Conservation (phyloP, 257 asterid genomes). For the Solanum acaule region DNA sequence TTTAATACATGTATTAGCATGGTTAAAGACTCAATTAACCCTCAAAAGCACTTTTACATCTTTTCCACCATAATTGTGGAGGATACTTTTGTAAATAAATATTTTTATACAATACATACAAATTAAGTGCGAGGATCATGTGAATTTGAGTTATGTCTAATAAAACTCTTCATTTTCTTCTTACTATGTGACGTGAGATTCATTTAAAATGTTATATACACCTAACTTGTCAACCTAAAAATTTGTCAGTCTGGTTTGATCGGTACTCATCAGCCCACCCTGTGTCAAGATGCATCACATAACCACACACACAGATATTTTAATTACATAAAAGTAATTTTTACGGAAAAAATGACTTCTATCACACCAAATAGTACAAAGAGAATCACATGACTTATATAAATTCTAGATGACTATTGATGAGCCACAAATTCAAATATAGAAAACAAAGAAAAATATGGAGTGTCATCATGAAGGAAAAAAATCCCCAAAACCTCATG, state of each 20-base stretch:
- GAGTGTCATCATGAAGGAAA: not conserved
- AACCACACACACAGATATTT: not conserved
- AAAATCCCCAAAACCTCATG: conserved; percentile 8
- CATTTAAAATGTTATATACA: not conserved
- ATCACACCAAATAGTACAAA: not conserved
- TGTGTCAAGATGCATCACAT: not conserved
- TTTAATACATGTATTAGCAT: too few relatives aligned
- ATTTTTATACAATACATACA: too few relatives aligned
- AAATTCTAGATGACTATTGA: not conserved
- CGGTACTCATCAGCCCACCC: not conserved
- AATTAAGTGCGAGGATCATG: not conserved
- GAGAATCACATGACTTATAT: not conserved
- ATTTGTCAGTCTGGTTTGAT: not conserved
- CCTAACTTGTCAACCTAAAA: not conserved
- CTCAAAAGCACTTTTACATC: too few relatives aligned
- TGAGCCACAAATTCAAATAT: not conserved
- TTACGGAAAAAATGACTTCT: not conserved
- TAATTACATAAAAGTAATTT: not conserved
- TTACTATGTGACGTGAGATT: not conserved
- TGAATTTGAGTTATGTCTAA: not conserved
- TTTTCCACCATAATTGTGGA: too few relatives aligned
- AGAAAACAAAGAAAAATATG: not conserved
- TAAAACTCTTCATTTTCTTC: not conserved
- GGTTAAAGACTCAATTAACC: too few relatives aligned
- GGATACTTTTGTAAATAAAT: too few relatives aligned